phyloP scores from a whole-genome alignment of 2,329 filamentous ascomycete species.

The Fusarium staphyleae region DNA sequence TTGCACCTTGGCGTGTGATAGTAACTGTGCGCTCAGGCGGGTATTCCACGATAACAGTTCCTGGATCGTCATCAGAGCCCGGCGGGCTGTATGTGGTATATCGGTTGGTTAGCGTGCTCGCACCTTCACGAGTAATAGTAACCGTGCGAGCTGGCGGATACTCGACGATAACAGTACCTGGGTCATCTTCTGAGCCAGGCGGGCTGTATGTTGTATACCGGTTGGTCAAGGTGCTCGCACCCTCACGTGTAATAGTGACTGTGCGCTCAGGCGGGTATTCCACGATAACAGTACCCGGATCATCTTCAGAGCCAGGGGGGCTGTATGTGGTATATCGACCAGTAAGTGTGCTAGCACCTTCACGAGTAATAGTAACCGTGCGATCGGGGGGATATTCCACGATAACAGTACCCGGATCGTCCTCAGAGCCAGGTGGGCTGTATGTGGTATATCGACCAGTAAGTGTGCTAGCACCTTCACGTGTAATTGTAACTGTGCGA shows the following conservation, averaged over 20 bases:
- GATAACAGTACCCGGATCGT: background rate
- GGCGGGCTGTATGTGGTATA: conserved; percentile 6
- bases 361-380: conserved; percentile 6
- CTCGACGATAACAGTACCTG: conserved; percentile 12
- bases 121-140: conserved; percentile 5
- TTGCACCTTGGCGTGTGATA: background rate
- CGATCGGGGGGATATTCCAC: background rate
- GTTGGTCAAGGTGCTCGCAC: conserved; percentile 2
- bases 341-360: background rate
- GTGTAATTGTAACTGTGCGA: conserved; percentile 7
- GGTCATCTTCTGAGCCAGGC: conserved; percentile 6
- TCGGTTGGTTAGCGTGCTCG: background rate
- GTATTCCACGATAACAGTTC: background rate
- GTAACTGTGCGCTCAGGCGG: background rate
- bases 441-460: conserved; percentile 2
- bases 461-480: conserved; percentile 12
- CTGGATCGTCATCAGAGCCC: background rate
- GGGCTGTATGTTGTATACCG: conserved; percentile 9
- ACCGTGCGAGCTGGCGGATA: background rate
- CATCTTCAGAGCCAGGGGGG: background rate
- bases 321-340: conserved; percentile 4
- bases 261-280: conserved; percentile 6
- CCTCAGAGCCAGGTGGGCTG: background rate
- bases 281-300: conserved; percentile 15
- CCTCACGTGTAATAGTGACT: conserved; percentile 5